A percentile compares a stretch with the other conserved stretches of the same genome.
phyloP scores from a whole-genome alignment of 768 basidiomycete species.

The Calocera cornea region DNA sequence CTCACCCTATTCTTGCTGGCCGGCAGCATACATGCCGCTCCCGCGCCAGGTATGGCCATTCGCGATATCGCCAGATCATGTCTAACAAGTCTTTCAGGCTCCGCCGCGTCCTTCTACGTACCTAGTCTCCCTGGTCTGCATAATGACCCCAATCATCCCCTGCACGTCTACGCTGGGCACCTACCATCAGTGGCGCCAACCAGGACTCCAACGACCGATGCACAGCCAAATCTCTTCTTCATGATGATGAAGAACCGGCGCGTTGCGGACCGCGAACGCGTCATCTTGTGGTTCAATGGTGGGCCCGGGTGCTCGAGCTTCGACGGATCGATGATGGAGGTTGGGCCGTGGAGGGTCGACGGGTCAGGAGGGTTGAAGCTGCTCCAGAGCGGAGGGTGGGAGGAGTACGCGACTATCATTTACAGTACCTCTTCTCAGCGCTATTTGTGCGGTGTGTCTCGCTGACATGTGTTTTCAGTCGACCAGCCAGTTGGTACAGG shows the following conservation, averaged over 20 bases:
- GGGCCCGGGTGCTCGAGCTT: constrained; percentile 97
- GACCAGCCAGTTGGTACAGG: constrained; percentile 98
- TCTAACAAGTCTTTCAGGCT: constrained; percentile 7
- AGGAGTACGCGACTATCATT: constrained; percentile 89
- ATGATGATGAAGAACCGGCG: constrained; percentile 78
- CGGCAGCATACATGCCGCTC: constrained; percentile 17
- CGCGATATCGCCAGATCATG: neutral
- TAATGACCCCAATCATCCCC: constrained; percentile 51
- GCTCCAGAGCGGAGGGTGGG: constrained; percentile 75
- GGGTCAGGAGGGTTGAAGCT: constrained; percentile 55
- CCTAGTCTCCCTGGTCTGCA: constrained; percentile 60
- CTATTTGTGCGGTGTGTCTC: neutral
- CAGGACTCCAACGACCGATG: constrained; percentile 37
- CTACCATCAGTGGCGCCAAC: constrained; percentile 45
- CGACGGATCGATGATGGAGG: constrained; percentile 94
- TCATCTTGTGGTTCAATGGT: constrained; percentile 97
- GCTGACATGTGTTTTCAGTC: constrained; percentile 37
- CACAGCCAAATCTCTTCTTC: constrained; percentile 74
- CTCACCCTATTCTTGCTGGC: constrained; percentile 11
- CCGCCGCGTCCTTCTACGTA: constrained; percentile 73
- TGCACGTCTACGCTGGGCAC: constrained; percentile 78
- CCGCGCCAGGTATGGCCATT: constrained; percentile 17
- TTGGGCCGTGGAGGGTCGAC: constrained; percentile 83
- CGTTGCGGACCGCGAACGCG: constrained; percentile 73
- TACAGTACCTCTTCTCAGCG: constrained; percentile 49